A percentile compares a stretch with the other conserved stretches of the same genome.
These are phyloP conservation scores for Fusarium abutilonis DNA, from an alignment of 2,329 filamentous ascomycete species.

Conservation along the genomic window DNA sequence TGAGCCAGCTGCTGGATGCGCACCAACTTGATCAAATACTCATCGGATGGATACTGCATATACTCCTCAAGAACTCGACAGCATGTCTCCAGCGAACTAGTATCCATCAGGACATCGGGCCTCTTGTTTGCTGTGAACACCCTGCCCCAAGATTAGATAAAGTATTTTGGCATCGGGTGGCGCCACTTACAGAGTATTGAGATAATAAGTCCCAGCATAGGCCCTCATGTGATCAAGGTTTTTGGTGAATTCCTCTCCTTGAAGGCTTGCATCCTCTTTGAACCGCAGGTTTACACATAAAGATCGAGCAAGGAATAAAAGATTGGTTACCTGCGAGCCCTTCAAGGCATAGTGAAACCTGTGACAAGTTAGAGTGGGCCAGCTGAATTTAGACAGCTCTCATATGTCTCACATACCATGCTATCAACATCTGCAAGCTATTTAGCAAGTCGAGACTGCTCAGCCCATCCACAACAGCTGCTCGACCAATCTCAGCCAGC, in stretches of 20 bases:
- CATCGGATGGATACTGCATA: slow-evolving; percentile 56
- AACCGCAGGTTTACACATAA: slow-evolving; percentile 57
- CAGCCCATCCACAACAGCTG: slow-evolving; percentile 53
- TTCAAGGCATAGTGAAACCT: slow-evolving; percentile 61
- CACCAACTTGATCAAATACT: slow-evolving; percentile 57
- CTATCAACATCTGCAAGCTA: slow-evolving; percentile 56
- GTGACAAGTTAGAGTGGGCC: slow-evolving; percentile 21
- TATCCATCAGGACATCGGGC: slow-evolving; percentile 60
- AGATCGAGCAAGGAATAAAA: slow-evolving; percentile 60
- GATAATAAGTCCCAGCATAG: slow-evolving; percentile 61
- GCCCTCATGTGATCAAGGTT: slow-evolving; percentile 58
- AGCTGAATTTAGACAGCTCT: background rate
- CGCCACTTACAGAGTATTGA: slow-evolving; percentile 57
- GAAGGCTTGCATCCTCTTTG: slow-evolving; percentile 38
- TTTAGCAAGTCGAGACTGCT: slow-evolving; percentile 60
- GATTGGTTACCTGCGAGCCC: slow-evolving; percentile 60
- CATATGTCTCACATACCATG: slow-evolving; percentile 53
- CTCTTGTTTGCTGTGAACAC: slow-evolving; percentile 59
- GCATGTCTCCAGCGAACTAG: slow-evolving; percentile 56
- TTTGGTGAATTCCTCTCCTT: slow-evolving; percentile 37
- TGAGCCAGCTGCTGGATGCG: slow-evolving; percentile 60
- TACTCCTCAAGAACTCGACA: slow-evolving; percentile 55
- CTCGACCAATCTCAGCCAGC: slow-evolving; percentile 55
- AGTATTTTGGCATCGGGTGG: background rate
- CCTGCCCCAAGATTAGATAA: slow-evolving; percentile 36